Evolutionary conservation across 805 yeast species (phyloP).

Genomic region (Zygosaccharomyces siamensis): DNA sequence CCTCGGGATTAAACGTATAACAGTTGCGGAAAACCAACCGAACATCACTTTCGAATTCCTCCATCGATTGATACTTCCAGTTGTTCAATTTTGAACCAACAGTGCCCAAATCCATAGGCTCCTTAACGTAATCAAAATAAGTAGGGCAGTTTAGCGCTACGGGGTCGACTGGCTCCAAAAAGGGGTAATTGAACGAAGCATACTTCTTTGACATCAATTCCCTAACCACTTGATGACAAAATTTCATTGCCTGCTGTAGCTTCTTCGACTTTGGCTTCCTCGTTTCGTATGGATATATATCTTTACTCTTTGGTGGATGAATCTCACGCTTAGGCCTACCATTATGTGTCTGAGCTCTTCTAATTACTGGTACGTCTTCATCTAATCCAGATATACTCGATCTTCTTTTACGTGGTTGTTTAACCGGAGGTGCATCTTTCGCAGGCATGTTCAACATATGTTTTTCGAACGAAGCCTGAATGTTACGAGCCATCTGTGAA

Average conservation of each 20-base stretch:
- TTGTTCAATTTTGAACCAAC: constrained; percentile 73
- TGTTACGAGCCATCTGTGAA: constrained; percentile 85
- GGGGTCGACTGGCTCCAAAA: constrained; percentile 90
- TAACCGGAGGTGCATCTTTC: constrained; percentile 38
- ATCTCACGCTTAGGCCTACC: constrained; percentile 94
- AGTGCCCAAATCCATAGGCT: constrained; percentile 94
- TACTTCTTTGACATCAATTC: constrained; percentile 82
- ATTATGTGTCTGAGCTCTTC: constrained; percentile 70
- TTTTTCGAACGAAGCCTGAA: constrained; percentile 88
- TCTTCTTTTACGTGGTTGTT: constrained; percentile 29
- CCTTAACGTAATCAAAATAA: constrained; percentile 77
- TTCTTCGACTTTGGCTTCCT: constrained; percentile 78
- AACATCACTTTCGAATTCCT: constrained; percentile 79
- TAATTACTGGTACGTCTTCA: constrained; percentile 42
- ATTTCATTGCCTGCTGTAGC: constrained; percentile 81
- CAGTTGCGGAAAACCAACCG: constrained; percentile 83
- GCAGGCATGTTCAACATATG: constrained; percentile 91
- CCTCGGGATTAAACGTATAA: constrained; percentile 89
- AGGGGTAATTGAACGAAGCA: constrained; percentile 82
- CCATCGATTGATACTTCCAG: constrained; percentile 84
- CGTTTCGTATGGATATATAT: constrained; percentile 77
- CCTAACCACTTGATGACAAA: constrained; percentile 73
- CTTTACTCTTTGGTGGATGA: constrained; percentile 94
- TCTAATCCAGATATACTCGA: constrained; percentile 19
- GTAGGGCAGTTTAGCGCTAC: constrained; percentile 90